Evolutionary conservation across 371 early-diverging fungal genomes (phyloP).

Genomic region (Syncephalastrum sp.): DNA sequence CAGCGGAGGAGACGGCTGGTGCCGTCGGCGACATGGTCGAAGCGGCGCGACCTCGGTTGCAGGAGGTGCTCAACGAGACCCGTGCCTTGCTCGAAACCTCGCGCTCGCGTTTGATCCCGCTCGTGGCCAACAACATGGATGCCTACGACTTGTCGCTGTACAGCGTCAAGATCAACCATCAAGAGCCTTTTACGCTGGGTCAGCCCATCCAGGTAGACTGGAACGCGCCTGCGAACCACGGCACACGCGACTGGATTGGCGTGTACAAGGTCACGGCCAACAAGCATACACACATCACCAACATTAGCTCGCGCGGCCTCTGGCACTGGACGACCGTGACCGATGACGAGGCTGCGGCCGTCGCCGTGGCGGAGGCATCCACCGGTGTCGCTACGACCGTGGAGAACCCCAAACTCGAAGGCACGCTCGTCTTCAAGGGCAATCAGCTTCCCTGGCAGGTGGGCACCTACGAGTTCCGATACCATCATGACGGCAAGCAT

Average conservation of each 20-base stretch:
- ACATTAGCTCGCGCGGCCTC: conserved; percentile 67
- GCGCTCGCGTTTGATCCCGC: conserved; percentile 39
- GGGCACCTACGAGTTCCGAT: conserved; percentile 86
- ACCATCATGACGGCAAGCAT: conserved; percentile 86
- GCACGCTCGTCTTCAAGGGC: conserved; percentile 55
- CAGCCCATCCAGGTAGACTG: conserved; percentile 69
- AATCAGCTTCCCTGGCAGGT: conserved; percentile 77
- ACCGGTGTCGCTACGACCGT: conserved; percentile 8
- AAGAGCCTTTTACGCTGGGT: conserved; percentile 59
- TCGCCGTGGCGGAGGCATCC: conserved; percentile 27
- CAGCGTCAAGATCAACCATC: conserved; percentile 27
- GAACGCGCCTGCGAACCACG: conserved; percentile 70
- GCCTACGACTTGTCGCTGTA: conserved; percentile 54
- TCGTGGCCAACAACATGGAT: conserved; percentile 47
- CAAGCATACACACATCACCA: conserved; percentile 71
- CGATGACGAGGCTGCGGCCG: conserved; percentile 7
- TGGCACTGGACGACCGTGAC: conserved; percentile 47
- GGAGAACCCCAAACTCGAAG: conserved; percentile 19
- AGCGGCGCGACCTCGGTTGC: conserved; percentile 48
- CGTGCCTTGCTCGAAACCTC: conserved; percentile 51
- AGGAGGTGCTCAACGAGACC: conserved; percentile 61
- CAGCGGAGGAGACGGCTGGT: conserved; percentile 58
- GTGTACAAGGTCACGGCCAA: conserved; percentile 80
- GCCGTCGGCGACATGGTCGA: conserved; percentile 49
- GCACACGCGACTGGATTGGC: conserved; percentile 91